A percentile compares a stretch with the other conserved stretches of the same genome.
phyloP scores from a whole-genome alignment of 1,139 yeast species.

The Geotrichum australiense region DNA sequence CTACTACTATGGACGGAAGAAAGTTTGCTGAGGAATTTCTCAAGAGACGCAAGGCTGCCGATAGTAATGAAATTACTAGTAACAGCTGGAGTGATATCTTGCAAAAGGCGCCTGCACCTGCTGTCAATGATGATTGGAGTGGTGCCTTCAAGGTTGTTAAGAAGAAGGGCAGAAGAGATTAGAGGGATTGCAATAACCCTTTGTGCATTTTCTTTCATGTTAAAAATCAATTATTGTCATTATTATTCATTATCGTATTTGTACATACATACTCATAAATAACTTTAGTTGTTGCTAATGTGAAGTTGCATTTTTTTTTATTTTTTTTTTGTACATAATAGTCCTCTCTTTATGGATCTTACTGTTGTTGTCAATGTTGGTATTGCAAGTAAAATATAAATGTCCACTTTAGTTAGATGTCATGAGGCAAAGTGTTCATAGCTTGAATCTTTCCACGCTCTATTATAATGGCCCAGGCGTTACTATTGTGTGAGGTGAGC shows the following conservation, averaged over 20 bases:
- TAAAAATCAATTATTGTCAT: too few species aligned
- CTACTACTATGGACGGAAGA: constrained; percentile 91
- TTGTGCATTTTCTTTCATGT: too few species aligned
- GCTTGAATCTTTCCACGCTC: too few species aligned
- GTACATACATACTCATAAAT: too few species aligned
- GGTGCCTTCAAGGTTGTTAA: constrained; percentile 59
- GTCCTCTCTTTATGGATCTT: not conserved
- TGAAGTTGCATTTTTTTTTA: not conserved
- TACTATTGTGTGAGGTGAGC: too few species aligned
- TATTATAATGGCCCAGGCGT: too few species aligned
- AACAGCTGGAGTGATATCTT: constrained; percentile 45
- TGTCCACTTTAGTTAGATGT: too few species aligned
- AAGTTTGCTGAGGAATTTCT: constrained; percentile 86
- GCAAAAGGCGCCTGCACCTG: constrained; percentile 41
- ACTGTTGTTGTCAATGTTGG: too few species aligned
- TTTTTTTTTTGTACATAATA: constrained; percentile 8
- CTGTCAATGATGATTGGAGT: constrained; percentile 75
- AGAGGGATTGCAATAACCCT: constrained; percentile 3
- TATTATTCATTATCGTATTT: too few species aligned
- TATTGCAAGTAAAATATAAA: too few species aligned
- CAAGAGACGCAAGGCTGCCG: constrained; percentile 62
- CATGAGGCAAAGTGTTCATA: too few species aligned
- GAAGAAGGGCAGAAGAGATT: constrained; percentile 39
- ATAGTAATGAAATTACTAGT: constrained; percentile 37
- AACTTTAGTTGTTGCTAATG: not conserved